Evolutionary conservation across 345 rosid genomes (phyloP).

Genomic region (Citrus medica): DNA sequence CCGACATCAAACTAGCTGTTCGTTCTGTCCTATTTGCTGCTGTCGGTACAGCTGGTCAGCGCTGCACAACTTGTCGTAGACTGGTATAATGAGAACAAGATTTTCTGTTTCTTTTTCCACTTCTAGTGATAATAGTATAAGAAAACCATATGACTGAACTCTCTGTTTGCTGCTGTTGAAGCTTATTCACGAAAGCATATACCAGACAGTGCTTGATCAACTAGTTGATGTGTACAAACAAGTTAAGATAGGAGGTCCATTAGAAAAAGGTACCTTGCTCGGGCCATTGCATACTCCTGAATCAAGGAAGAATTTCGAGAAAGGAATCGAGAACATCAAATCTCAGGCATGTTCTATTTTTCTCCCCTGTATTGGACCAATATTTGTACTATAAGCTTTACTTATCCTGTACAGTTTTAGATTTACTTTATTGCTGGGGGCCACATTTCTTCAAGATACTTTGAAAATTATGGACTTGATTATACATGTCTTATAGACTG

Average conservation of each 20-base stretch:
- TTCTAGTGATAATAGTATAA: neutral
- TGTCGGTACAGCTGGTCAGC: constrained; percentile 98
- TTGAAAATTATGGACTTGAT: neutral
- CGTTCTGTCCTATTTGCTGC: constrained; percentile 92
- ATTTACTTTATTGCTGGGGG: neutral
- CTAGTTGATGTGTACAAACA: constrained; percentile 72
- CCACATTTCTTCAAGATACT: neutral
- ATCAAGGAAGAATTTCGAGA: constrained; percentile 71
- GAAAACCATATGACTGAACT: constrained; percentile 1
- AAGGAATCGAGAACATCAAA: constrained; percentile 80
- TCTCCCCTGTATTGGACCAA: neutral
- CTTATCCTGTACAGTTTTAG: neutral
- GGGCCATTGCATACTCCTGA: constrained; percentile 84
- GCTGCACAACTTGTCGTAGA: constrained; percentile 98
- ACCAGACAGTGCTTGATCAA: constrained; percentile 66
- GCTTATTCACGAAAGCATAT: constrained; percentile 86
- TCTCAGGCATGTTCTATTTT: constrained; percentile 60
- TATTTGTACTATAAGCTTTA: neutral
- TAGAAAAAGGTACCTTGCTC: constrained; percentile 77
- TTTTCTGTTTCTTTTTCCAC: constrained; percentile 12
- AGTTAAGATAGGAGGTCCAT: constrained; percentile 89
- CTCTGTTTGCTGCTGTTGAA: constrained; percentile 33
- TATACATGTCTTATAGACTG: neutral
- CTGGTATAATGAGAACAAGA: constrained; percentile 52
- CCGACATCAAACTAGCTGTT: constrained; percentile 78